Evolutionary conservation across 306 rosid species (phyloP), one percentile per base, ranked within the genome.

Genomic region (Alnus glutinosa): DNA sequence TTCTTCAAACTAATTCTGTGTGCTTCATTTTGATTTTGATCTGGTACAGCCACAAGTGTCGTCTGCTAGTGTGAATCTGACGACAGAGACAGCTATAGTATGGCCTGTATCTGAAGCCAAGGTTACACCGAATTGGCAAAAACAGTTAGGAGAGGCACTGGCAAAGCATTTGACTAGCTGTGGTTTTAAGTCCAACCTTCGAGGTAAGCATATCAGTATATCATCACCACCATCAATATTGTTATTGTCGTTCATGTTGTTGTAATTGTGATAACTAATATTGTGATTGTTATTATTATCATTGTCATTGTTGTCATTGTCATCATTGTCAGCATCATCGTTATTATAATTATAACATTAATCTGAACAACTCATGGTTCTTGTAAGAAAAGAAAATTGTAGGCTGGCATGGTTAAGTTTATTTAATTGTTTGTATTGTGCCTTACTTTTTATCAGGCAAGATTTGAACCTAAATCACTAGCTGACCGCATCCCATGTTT

Each of bases 111-210:
- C 89, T 8, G 90, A 87, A 83, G 87, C 86, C 37, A 92, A 88
- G 88, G 81, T 72, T 59, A 58, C 81, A 51, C 86, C 91, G 3
- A 79, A 87, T 77, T 86, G 93, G 93, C 85, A 87, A 39, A 77
- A 81, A 75, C 86, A 83, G 77, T 74, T 95, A 39, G 98, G 98
- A 62, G 94, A 90, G 82, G 85, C 84, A 79, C 98, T 95, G 71
- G 98, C 98, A 10, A 80, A 79, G 69, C 98, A 92, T 78, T 88
- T 95, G 86, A 95, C 97, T 19, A 80, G 46, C 74, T 95, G 96
- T 47, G 98, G 98, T 70, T 95, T 95, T 80, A 77, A 79, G 69
- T 92, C 98, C 72, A 80, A 81, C 78, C 89, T 84, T 83, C 92
- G 75, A 71, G 98, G 98, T 92, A 67, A 85, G 75, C 19, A 73